phyloP scores from a whole-genome alignment of 2,329 filamentous ascomycete genomes.

The Ambrosiella xylebori region DNA sequence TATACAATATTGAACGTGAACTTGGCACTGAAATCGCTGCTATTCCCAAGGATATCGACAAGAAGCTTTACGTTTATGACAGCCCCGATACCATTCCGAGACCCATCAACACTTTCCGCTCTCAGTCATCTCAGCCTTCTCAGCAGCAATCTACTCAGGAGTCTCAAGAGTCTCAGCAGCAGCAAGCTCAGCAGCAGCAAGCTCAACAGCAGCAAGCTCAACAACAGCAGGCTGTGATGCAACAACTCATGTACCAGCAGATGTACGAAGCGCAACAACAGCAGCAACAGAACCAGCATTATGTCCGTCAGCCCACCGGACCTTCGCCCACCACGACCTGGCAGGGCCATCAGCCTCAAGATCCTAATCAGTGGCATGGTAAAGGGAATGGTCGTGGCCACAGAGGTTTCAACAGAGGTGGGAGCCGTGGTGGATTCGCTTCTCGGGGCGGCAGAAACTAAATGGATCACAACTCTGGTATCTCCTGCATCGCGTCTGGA shows the following conservation, averaged over 20 bases:
- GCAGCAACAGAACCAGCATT: neutral
- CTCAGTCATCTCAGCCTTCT: conserved; percentile 16
- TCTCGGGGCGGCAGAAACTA: conserved; percentile 13
- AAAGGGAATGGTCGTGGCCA: conserved; percentile 9
- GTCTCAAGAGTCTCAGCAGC: neutral
- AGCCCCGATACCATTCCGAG: conserved; percentile 87
- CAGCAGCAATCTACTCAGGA: neutral
- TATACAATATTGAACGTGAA: conserved; percentile 97
- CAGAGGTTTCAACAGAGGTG: conserved; percentile 17
- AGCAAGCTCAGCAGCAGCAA: conserved; percentile 17
- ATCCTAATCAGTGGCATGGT: conserved; percentile 9
- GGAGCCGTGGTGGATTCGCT: conserved; percentile 17
- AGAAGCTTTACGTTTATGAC: conserved; percentile 96
- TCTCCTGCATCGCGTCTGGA: neutral
- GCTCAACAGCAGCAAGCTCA: conserved; percentile 2
- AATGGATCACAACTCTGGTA: neutral
- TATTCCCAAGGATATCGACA: conserved; percentile 90
- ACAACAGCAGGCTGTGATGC: neutral
- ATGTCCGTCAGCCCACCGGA: conserved; percentile 8
- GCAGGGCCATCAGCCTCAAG: conserved; percentile 9
- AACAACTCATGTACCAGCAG: too few species aligned
- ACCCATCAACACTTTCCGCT: conserved; percentile 37
- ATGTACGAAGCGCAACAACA: neutral
- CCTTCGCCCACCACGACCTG: conserved; percentile 10
- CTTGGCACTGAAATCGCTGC: conserved; percentile 92